Evolutionary conservation across 1,284 basidiomycete species (phyloP).

Genomic region (Sutorius eximius): DNA sequence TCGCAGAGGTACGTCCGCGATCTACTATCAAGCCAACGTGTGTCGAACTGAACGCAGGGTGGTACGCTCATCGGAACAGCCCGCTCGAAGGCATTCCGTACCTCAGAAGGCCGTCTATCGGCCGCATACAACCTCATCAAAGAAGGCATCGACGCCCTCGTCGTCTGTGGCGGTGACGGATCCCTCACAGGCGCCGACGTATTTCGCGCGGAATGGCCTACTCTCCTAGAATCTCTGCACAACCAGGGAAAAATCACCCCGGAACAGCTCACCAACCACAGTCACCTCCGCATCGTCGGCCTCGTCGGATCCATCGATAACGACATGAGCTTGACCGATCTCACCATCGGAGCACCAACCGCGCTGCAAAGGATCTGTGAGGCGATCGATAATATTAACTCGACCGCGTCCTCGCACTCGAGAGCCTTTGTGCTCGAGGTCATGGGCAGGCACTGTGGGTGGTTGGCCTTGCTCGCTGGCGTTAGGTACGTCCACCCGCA

Average conservation of each 20-base stretch:
- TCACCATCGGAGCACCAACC: constrained; percentile 96
- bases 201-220: constrained; percentile 93
- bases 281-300: constrained; percentile 93
- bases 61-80: constrained; percentile 97
- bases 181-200: constrained; percentile 94
- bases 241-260: constrained; percentile 73
- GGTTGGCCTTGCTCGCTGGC: constrained; percentile 92
- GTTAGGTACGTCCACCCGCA: constrained; percentile 60
- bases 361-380: constrained; percentile 97
- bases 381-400: constrained; percentile 97
- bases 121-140: constrained; percentile 92
- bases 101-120: constrained; percentile 79
- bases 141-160: constrained; percentile 95
- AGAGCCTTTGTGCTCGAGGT: constrained; percentile 98
- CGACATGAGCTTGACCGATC: constrained; percentile 96
- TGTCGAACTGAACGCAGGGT: constrained; percentile 53
- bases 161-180: constrained; percentile 96
- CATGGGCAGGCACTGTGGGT: constrained; percentile 98
- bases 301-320: constrained; percentile 99
- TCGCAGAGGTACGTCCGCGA: constrained; percentile 65
- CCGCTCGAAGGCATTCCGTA: constrained; percentile 86
- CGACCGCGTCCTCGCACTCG: constrained; percentile 93
- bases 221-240: constrained; percentile 71
- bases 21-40: background rate
- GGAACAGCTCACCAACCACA: constrained; percentile 69